Conservation (phyloP, 2,329 filamentous ascomycete genomes). For the Diplodia scrobiculata region DNA sequence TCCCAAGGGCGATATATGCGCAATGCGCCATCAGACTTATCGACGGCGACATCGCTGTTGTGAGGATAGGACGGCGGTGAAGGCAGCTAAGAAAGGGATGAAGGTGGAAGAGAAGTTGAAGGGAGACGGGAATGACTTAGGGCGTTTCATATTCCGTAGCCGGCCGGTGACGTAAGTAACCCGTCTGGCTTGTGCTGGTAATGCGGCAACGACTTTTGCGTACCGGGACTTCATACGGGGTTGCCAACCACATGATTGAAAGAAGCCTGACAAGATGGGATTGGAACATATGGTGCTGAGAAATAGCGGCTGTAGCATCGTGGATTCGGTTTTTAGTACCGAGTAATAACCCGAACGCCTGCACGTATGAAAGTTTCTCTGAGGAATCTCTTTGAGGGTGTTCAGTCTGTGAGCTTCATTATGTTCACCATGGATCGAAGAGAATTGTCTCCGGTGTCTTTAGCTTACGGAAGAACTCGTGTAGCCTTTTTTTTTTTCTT, state of each 20-base stretch:
- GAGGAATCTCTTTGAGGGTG: too few relatives aligned
- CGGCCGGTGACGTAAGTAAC: constrained; percentile 3
- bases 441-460: too few relatives aligned
- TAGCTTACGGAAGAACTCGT: too few relatives aligned
- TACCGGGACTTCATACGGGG: background rate
- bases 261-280: background rate
- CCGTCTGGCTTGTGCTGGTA: background rate
- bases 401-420: too few relatives aligned
- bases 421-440: too few relatives aligned
- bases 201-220: background rate
- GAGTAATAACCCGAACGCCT: too few relatives aligned
- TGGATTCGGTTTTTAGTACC: too few relatives aligned
- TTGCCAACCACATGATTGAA: background rate
- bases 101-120: background rate
- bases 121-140: constrained; percentile 1
- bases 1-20: background rate
- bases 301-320: too few relatives aligned
- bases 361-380: too few relatives aligned
- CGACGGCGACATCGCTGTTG: background rate
- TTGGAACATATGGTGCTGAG: too few relatives aligned
- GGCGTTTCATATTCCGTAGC: background rate
- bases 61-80: background rate
- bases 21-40: background rate
- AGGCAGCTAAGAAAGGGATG: background rate
- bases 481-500: too few relatives aligned